Conservation (phyloP, 2,329 filamentous ascomycete species). For the Hypoxylon sp. region DNA sequence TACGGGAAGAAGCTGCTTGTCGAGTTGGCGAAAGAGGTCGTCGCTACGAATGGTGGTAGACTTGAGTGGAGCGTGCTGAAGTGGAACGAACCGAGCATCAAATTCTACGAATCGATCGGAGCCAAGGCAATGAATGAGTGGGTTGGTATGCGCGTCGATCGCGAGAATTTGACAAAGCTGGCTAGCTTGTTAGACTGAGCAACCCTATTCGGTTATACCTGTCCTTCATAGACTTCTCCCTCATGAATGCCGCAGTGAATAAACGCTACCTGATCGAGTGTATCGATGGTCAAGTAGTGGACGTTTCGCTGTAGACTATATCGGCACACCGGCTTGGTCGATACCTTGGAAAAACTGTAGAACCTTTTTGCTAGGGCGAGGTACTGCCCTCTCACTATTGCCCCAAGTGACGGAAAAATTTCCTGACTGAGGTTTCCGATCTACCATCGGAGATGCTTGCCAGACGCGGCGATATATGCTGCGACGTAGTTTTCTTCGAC, state of each 20-base stretch:
- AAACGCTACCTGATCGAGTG: background rate
- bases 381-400: constrained; percentile 45
- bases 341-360: constrained; percentile 66
- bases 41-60: constrained; percentile 78
- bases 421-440: constrained; percentile 48
- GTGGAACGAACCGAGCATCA: constrained; percentile 92
- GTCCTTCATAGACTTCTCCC: background rate
- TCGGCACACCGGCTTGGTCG: constrained; percentile 51
- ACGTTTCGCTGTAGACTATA: constrained; percentile 2
- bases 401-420: constrained; percentile 65
- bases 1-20: constrained; percentile 84
- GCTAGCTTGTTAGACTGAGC: constrained; percentile 61
- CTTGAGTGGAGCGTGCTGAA: constrained; percentile 93
- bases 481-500: constrained; percentile 62
- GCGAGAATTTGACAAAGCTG: constrained; percentile 73
- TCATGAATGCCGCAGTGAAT: background rate
- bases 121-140: constrained; percentile 78
- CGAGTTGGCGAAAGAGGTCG: constrained; percentile 83
- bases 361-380: constrained; percentile 55
- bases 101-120: constrained; percentile 84
- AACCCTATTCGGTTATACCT: background rate
- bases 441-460: constrained; percentile 56
- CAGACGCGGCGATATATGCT: constrained; percentile 58
- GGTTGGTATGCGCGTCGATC: constrained; percentile 82
- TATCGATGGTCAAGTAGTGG: background rate